Percentiles rank a stretch among this genome's conserved stretches.
Evolutionary conservation across 2,329 filamentous ascomycete species (phyloP).

Genomic region (Hypoxylon sp.): DNA sequence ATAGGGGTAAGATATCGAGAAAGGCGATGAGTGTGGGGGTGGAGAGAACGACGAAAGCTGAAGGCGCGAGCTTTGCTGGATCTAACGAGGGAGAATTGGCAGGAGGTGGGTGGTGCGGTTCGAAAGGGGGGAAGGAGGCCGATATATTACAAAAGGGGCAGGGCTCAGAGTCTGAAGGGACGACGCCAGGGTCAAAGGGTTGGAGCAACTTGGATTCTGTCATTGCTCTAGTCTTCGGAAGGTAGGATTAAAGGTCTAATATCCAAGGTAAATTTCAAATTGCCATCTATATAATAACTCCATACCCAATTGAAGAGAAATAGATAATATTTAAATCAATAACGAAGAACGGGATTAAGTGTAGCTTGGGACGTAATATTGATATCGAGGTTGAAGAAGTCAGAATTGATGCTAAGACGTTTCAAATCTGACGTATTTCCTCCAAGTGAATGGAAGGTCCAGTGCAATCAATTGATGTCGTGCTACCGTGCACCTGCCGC

Average conservation of each 20-base stretch:
- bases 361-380: neutral
- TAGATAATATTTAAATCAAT: neutral
- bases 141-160: slow-evolving; percentile 77
- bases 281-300: neutral
- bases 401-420: slow-evolving; percentile 7
- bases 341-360: neutral
- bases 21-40: slow-evolving; percentile 86
- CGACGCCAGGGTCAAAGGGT: slow-evolving; percentile 56
- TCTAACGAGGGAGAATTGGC: slow-evolving; percentile 54
- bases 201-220: slow-evolving; percentile 26
- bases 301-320: neutral
- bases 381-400: neutral
- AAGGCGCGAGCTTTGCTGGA: slow-evolving; percentile 52
- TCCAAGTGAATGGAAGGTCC: slow-evolving; percentile 3
- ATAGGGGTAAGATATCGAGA: slow-evolving; percentile 92
- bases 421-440: slow-evolving; percentile 22
- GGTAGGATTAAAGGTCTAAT: neutral
- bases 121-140: slow-evolving; percentile 63
- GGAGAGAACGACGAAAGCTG: slow-evolving; percentile 79
- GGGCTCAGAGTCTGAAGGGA: slow-evolving; percentile 52
- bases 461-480: neutral
- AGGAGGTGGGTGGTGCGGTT: slow-evolving; percentile 61
- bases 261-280: neutral
- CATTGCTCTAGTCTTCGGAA: slow-evolving; percentile 16
- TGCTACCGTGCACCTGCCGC: neutral